phyloP scores from a whole-genome alignment of 2,329 filamentous ascomycete genomes.

The Ophiostoma sp. region DNA sequence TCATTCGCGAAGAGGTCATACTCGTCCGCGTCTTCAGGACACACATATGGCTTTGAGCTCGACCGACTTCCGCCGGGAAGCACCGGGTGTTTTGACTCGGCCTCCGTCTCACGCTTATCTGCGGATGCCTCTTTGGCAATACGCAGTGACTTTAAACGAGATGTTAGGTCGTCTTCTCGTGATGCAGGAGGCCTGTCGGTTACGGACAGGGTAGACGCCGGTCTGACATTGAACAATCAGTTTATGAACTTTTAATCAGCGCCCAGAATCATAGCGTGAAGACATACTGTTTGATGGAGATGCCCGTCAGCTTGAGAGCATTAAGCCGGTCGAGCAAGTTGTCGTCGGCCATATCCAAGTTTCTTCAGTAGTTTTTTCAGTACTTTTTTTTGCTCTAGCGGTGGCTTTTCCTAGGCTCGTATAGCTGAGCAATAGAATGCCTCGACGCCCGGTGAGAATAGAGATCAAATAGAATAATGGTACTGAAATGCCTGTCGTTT shows the following conservation, averaged over 20 bases:
- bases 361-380: too few relatives aligned
- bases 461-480: too few relatives aligned
- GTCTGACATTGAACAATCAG: neutral
- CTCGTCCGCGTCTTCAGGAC: constrained; percentile 33
- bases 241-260: neutral
- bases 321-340: constrained; percentile 51
- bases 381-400: neutral
- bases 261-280: too few relatives aligned
- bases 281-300: constrained; percentile 26
- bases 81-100: neutral
- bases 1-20: constrained; percentile 45
- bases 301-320: constrained; percentile 42
- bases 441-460: too few relatives aligned
- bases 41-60: too few relatives aligned
- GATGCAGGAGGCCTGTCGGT: constrained; percentile 33
- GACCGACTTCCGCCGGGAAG: neutral
- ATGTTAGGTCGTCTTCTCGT: constrained; percentile 47
- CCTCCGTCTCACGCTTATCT: neutral
- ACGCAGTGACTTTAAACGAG: constrained; percentile 48
- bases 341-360: constrained; percentile 5
- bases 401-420: neutral
- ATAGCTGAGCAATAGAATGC: too few relatives aligned
- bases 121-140: constrained; percentile 30
- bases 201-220: neutral
- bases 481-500: too few relatives aligned